phyloP scores from a whole-genome alignment of 495 filamentous ascomycete species.

The Penicillium paxilli region DNA sequence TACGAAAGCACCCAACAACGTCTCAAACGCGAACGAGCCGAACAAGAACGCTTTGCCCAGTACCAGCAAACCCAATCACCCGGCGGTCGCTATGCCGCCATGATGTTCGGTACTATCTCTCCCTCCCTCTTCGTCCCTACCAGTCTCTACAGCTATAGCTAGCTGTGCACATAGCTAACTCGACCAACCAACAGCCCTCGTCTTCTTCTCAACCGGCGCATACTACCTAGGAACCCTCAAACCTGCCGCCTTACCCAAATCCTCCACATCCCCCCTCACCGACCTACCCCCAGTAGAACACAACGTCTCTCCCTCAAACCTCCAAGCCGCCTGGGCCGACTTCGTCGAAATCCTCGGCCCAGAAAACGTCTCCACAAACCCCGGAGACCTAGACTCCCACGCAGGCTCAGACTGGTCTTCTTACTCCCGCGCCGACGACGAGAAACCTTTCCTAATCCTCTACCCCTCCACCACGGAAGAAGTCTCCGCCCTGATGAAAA shows the following conservation, averaged over 20 bases:
- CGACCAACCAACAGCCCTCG: too few relatives aligned
- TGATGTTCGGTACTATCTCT: conserved; percentile 60
- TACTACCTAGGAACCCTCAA: conserved; percentile 72
- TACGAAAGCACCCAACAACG: conserved; percentile 80
- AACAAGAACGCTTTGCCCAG: conserved; percentile 64
- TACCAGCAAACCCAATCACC: conserved; percentile 53
- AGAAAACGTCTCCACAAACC: conserved; percentile 78
- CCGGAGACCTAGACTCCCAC: conserved; percentile 66
- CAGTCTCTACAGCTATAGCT: neutral
- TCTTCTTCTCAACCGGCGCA: conserved; percentile 59
- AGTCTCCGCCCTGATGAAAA: conserved; percentile 60
- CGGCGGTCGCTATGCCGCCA: conserved; percentile 56
- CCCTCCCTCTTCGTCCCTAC: neutral
- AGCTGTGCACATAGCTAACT: too few relatives aligned
- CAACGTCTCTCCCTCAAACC: conserved; percentile 68
- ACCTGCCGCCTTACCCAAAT: conserved; percentile 55
- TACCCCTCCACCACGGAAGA: conserved; percentile 55
- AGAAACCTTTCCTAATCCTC: conserved; percentile 48
- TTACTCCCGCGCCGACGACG: conserved; percentile 55
- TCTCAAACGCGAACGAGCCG: conserved; percentile 69
- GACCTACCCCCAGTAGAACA: conserved; percentile 62
- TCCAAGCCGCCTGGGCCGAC: conserved; percentile 93
- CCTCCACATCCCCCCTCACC: conserved; percentile 73
- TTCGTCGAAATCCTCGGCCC: conserved; percentile 81
- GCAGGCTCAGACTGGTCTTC: conserved; percentile 89